A percentile compares a stretch with the other conserved stretches of the same genome.
Conservation (phyloP, 441 rosid species). For the Populus trichocarpa region DNA sequence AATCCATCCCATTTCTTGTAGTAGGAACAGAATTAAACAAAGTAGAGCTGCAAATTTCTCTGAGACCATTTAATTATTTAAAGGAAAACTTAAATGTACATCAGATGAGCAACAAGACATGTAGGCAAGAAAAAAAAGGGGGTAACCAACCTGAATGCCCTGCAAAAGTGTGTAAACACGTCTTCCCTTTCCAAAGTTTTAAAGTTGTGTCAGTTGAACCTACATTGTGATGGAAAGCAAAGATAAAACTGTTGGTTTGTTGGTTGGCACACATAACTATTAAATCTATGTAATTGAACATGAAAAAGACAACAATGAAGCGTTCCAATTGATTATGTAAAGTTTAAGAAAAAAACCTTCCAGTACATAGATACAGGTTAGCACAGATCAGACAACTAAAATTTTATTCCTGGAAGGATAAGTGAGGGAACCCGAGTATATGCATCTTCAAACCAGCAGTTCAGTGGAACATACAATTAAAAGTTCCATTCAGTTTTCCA, state of each 20-base stretch:
- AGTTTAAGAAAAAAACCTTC: not conserved
- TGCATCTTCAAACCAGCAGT: not conserved
- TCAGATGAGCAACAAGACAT: slow-evolving; percentile 1
- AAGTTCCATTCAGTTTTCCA: not conserved
- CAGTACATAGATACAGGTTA: not conserved
- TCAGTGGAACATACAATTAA: not conserved
- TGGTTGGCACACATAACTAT: not conserved
- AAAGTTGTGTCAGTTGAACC: slow-evolving; percentile 89
- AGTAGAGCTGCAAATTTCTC: not conserved
- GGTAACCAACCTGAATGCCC: slow-evolving; percentile 74
- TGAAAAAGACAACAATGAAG: not conserved
- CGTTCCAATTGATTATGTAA: not conserved
- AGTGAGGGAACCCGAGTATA: not conserved
- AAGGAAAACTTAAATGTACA: not conserved
- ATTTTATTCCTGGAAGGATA: not conserved
- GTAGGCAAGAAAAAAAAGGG: not conserved
- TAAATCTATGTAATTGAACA: not conserved
- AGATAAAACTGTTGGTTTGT: slow-evolving; percentile 12
- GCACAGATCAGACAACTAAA: not conserved
- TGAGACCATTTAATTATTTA: not conserved
- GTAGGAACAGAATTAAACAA: not conserved
- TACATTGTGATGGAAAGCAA: slow-evolving; percentile 24
- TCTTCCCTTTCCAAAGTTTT: slow-evolving; percentile 92
- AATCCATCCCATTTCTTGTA: not conserved
- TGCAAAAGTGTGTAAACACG: slow-evolving; percentile 65